Percentiles rank a stretch among this genome's conserved stretches.
Evolutionary conservation across 2,329 filamentous ascomycete genomes (phyloP).

Genomic region (Alternaria gaisen): DNA sequence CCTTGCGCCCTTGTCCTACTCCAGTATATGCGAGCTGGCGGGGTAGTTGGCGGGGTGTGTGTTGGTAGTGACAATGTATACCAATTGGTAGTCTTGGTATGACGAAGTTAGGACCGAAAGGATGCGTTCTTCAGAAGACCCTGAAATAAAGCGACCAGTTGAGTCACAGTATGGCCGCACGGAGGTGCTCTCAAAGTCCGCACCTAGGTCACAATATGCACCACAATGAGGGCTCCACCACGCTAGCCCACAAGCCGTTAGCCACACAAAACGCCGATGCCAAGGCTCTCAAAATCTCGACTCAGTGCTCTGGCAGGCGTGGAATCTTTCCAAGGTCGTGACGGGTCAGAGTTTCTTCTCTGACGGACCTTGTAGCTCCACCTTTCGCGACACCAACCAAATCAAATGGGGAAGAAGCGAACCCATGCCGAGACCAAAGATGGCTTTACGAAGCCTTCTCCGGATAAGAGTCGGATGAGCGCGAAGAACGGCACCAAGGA

Average conservation of each 20-base stretch:
- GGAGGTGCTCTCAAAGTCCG: slow-evolving; percentile 30
- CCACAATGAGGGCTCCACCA: slow-evolving; percentile 22
- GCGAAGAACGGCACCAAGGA: slow-evolving; percentile 35
- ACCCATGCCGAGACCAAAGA: slow-evolving; percentile 53
- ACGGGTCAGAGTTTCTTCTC: slow-evolving; percentile 50
- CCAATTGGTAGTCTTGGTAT: neutral
- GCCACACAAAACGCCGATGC: slow-evolving; percentile 21
- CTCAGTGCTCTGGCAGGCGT: slow-evolving; percentile 22
- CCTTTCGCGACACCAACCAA: slow-evolving; percentile 34
- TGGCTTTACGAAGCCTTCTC: slow-evolving; percentile 51
- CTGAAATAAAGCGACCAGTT: slow-evolving; percentile 23
- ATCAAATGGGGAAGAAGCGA: slow-evolving; percentile 54
- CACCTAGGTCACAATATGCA: slow-evolving; percentile 16
- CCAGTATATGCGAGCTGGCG: slow-evolving; percentile 23
- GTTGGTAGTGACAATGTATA: slow-evolving; percentile 1
- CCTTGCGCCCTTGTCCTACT: slow-evolving; percentile 13
- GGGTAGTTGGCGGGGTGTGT: slow-evolving; percentile 16
- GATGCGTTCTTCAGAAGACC: neutral
- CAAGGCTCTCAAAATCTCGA: slow-evolving; percentile 28
- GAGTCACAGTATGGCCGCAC: slow-evolving; percentile 34
- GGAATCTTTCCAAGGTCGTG: slow-evolving; percentile 41
- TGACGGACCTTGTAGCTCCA: slow-evolving; percentile 49
- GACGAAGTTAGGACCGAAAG: neutral
- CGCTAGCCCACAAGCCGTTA: slow-evolving; percentile 32
- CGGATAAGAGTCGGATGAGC: slow-evolving; percentile 43